phyloP scores from a whole-genome alignment of 2,329 filamentous ascomycete species.

The Diaporthe sp. region DNA sequence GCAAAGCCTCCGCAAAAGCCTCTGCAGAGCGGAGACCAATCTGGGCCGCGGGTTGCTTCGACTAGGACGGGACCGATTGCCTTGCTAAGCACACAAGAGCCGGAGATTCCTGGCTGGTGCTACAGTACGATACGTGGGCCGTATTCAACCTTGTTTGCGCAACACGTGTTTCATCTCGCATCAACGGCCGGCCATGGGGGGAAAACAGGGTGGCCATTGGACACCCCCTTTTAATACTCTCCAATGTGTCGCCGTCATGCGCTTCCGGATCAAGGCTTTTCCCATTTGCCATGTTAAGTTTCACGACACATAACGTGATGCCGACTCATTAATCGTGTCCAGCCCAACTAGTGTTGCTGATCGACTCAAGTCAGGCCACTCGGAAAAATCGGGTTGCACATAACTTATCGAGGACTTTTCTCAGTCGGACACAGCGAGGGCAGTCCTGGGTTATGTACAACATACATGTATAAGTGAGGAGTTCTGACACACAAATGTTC shows the following conservation, averaged over 20 bases:
- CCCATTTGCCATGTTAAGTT: conserved; percentile 31
- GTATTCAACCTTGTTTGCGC: conserved; percentile 39
- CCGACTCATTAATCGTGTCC: conserved; percentile 37
- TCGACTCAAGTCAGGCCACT: conserved; percentile 30
- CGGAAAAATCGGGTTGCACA: conserved; percentile 3
- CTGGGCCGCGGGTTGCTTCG: conserved; percentile 11
- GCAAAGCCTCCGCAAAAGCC: conserved; percentile 25
- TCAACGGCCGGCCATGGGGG: conserved; percentile 19
- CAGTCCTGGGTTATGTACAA: background rate
- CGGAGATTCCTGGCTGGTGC: conserved; percentile 28
- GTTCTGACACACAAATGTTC: background rate
- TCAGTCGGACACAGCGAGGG: background rate
- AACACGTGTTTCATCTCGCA: conserved; percentile 41
- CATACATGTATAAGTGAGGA: background rate
- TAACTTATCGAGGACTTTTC: background rate
- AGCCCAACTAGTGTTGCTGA: conserved; percentile 29
- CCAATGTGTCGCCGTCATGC: conserved; percentile 29
- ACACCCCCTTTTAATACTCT: conserved; percentile 26
- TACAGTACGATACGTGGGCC: conserved; percentile 32
- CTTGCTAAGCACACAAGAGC: conserved; percentile 32
- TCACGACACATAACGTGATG: conserved; percentile 36
- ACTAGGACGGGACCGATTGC: conserved; percentile 15
- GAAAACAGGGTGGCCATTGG: background rate
- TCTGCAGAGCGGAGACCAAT: conserved; percentile 36
- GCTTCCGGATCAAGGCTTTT: conserved; percentile 26